A percentile compares a stretch with the other conserved stretches of the same genome.
Evolutionary conservation across 176 grass and related monocot genomes (phyloP).

Genomic region (Avena insularis): DNA sequence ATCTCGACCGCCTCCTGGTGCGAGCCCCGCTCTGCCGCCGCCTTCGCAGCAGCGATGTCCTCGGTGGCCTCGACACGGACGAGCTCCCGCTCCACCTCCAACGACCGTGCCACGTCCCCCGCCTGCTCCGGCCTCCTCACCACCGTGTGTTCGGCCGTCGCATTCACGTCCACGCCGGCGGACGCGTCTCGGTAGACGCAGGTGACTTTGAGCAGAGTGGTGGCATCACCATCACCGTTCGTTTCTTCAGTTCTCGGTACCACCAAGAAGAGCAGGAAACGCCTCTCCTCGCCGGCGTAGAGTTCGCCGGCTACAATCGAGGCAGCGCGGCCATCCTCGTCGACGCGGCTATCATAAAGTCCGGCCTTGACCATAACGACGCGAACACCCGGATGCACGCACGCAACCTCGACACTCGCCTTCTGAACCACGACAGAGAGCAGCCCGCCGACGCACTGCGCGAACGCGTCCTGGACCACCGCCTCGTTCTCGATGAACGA

Average conservation of each 20-base stretch:
- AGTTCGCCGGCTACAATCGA: slow-evolving; percentile 46
- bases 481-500: slow-evolving; percentile 58
- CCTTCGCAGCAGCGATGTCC: slow-evolving; percentile 40
- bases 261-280: slow-evolving; percentile 55
- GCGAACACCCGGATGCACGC: slow-evolving; percentile 31
- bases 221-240: background rate
- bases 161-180: background rate
- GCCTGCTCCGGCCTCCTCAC: no score
- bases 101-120: background rate
- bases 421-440: slow-evolving; percentile 63
- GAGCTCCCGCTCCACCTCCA: slow-evolving; percentile 50
- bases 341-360: slow-evolving; percentile 43
- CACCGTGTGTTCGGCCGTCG: background rate
- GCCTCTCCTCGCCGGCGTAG: slow-evolving; percentile 63
- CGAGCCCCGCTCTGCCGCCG: slow-evolving; percentile 30
- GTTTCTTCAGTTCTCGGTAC: slow-evolving; percentile 22
- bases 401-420: slow-evolving; percentile 28
- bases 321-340: slow-evolving; percentile 34
- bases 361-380: slow-evolving; percentile 48
- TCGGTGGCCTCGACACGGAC: slow-evolving; percentile 41
- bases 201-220: slow-evolving; percentile 38
- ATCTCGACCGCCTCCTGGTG: slow-evolving; percentile 45
- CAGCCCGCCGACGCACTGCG: slow-evolving; percentile 75
- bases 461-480: slow-evolving; percentile 68
- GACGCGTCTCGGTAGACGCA: slow-evolving; percentile 44